These are phyloP conservation scores for Pseudogymnoascus sp. DNA, from an alignment of 2,329 filamentous ascomycete species.

Conservation along the genomic window DNA sequence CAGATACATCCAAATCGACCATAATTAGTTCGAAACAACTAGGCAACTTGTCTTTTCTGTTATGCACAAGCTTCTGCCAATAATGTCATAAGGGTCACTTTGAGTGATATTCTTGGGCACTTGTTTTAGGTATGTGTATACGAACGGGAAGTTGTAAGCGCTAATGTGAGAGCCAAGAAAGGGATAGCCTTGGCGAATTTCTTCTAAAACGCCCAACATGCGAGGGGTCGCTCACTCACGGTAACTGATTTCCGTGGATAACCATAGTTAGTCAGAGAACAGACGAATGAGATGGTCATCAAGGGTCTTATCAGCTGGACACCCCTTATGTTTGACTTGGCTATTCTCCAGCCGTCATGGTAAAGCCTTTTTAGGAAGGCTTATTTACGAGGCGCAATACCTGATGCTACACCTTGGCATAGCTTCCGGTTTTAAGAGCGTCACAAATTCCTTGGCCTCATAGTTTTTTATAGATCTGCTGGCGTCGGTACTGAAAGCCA, in stretches of 20 bases:
- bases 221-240: not conserved
- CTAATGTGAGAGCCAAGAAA: conserved; percentile 4
- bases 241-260: not conserved
- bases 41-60: not conserved
- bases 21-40: not conserved
- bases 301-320: not conserved
- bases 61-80: not conserved
- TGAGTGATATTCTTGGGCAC: not conserved
- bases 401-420: not conserved
- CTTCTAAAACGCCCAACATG: not conserved
- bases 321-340: conserved; percentile 1
- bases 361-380: not conserved
- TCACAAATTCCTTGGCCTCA: conserved; percentile 5
- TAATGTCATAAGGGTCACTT: not conserved
- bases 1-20: not conserved
- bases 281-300: conserved; percentile 1
- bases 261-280: not conserved
- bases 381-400: not conserved
- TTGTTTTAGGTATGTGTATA: not conserved
- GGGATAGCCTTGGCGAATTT: not conserved
- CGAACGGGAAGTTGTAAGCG: not conserved
- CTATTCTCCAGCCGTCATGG: not conserved
- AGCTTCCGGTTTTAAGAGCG: not conserved
- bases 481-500: not conserved
- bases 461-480: not conserved